Percentiles rank a stretch among this genome's conserved stretches.
Evolutionary conservation across 2,329 filamentous ascomycete genomes (phyloP).

Genomic region (Fusarium bulbicola): DNA sequence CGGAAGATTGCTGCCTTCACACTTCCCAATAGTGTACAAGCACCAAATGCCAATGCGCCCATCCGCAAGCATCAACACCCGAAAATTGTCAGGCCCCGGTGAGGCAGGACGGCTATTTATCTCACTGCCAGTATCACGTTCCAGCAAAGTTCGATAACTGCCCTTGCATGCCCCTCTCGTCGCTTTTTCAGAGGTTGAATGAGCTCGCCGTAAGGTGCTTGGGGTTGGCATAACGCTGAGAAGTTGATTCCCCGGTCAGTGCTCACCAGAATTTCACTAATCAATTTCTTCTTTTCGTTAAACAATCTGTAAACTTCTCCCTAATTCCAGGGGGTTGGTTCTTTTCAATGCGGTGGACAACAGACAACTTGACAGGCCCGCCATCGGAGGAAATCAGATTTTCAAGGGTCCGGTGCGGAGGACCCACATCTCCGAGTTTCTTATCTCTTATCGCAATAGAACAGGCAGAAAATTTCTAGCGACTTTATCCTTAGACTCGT

Average conservation of each 20-base stretch:
- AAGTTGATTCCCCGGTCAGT: neutral
- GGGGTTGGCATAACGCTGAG: neutral
- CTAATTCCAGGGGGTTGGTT: conserved; percentile 12
- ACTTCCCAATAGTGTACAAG: conserved; percentile 3
- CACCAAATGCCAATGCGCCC: neutral
- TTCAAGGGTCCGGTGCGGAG: conserved; percentile 12
- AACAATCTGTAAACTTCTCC: conserved; percentile 1
- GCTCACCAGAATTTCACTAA: neutral
- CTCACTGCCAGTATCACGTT: neutral
- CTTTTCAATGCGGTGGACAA: neutral
- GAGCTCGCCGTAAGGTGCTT: neutral
- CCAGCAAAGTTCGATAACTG: neutral
- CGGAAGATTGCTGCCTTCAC: neutral
- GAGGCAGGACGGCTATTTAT: neutral
- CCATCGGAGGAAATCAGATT: conserved; percentile 9
- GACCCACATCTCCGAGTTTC: conserved; percentile 28
- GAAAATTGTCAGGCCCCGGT: neutral
- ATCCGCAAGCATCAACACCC: neutral
- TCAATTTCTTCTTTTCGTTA: neutral
- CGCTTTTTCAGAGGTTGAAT: neutral
- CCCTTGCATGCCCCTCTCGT: neutral
- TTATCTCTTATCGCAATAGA: conserved; percentile 43
- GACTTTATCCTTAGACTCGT: conserved; percentile 10
- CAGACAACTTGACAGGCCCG: conserved; percentile 11
- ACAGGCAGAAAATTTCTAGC: conserved; percentile 15